phyloP scores from a whole-genome alignment of 805 yeast species.

The Candida saitoana region DNA sequence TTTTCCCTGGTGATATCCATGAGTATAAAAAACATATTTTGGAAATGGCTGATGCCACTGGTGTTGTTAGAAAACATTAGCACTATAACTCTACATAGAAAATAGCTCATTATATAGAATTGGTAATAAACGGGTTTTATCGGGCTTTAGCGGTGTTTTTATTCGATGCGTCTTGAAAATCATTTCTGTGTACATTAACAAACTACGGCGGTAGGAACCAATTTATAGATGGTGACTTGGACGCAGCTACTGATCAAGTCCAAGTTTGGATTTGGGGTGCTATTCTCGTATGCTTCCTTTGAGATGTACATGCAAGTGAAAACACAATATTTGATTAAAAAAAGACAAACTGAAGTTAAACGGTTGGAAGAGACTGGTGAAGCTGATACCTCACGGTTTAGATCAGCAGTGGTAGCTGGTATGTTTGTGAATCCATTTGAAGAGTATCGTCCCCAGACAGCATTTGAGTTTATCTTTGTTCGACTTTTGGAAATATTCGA shows the following conservation, averaged over 20 bases:
- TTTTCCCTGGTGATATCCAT: conserved; percentile 76
- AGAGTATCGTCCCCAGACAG: conserved; percentile 86
- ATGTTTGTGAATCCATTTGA: conserved; percentile 86
- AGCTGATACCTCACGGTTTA: conserved; percentile 22
- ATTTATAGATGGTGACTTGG: conserved; percentile 4
- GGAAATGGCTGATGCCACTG: conserved; percentile 69
- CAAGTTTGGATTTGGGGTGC: conserved; percentile 40
- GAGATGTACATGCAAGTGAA: conserved; percentile 57
- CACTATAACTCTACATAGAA: no score
- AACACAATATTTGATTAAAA: conserved; percentile 51
- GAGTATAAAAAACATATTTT: conserved; percentile 89
- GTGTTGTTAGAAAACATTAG: conserved; percentile 86
- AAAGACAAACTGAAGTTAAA: conserved; percentile 31
- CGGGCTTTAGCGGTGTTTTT: background rate
- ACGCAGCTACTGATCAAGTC: conserved; percentile 23
- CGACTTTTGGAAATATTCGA: conserved; percentile 70
- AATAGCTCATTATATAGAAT: no score
- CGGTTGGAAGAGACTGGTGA: conserved; percentile 11
- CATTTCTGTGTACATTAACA: no score
- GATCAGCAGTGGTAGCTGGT: conserved; percentile 54
- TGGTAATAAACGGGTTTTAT: background rate
- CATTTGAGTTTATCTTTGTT: conserved; percentile 77
- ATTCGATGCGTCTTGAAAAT: conserved; percentile 1
- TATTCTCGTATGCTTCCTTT: conserved; percentile 58
- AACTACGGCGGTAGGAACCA: no score